Conservation (phyloP, 495 filamentous ascomycete species). For the Penicillium egyptiacum region DNA sequence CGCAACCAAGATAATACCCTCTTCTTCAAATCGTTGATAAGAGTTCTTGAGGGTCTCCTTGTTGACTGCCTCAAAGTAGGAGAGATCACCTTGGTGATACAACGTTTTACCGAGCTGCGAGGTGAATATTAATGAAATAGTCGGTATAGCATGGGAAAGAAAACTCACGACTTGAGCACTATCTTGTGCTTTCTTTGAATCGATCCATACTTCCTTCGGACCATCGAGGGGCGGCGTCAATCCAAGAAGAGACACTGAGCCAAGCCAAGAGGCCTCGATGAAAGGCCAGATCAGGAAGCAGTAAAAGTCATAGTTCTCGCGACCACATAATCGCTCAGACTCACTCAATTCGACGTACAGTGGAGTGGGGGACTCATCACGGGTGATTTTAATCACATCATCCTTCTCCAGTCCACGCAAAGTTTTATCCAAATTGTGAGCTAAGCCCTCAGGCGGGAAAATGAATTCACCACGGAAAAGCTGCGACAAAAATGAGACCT, state of each 20-base stretch:
- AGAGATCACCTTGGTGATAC: conserved; percentile 95
- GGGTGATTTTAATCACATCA: conserved; percentile 69
- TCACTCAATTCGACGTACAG: conserved; percentile 70
- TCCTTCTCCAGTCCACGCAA: conserved; percentile 75
- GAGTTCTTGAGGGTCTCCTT: conserved; percentile 95
- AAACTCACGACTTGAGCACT: conserved; percentile 73
- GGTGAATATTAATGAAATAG: conserved; percentile 21
- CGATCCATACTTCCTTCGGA: conserved; percentile 70
- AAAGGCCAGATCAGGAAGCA: conserved; percentile 99
- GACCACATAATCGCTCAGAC: conserved; percentile 68
- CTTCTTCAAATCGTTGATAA: conserved; percentile 83
- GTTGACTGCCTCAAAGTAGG: conserved; percentile 97
- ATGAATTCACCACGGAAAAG: conserved; percentile 97
- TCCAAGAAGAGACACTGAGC: conserved; percentile 80
- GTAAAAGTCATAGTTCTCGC: conserved; percentile 97
- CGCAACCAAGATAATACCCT: conserved; percentile 76
- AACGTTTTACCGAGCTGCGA: conserved; percentile 86
- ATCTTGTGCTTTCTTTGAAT: conserved; percentile 73
- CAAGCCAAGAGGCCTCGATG: conserved; percentile 90
- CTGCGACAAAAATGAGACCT: conserved; percentile 86
- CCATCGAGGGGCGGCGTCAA: conserved; percentile 69
- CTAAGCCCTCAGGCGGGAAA: conserved; percentile 82
- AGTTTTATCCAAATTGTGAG: conserved; percentile 75
- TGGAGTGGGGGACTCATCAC: conserved; percentile 55
- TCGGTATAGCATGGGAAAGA: not conserved